Percentiles rank a stretch among this genome's conserved stretches.
These are phyloP conservation scores for Cucurbita ficifolia DNA, from an alignment of 306 rosid species.

Conservation along the genomic window DNA sequence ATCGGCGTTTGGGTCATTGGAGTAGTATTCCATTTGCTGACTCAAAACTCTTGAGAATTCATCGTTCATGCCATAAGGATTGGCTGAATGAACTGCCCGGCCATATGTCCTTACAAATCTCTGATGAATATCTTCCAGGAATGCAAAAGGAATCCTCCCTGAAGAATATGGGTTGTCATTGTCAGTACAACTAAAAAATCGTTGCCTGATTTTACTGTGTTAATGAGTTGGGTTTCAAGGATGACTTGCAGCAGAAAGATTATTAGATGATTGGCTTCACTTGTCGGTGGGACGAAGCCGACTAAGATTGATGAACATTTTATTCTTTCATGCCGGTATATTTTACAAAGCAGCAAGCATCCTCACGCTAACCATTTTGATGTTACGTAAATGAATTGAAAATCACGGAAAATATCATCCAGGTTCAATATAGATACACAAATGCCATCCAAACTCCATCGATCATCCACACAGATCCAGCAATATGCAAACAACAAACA, in stretches of 20 bases:
- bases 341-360: not conserved
- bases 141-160: conserved; percentile 92
- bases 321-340: not conserved
- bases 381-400: not conserved
- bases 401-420: not conserved
- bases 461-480: not conserved
- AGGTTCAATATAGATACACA: not conserved
- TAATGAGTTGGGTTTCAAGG: not conserved
- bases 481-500: not conserved
- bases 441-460: not conserved
- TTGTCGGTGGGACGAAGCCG: not conserved
- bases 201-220: not conserved
- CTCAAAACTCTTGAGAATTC: conserved; percentile 88
- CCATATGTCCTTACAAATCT: conserved; percentile 79
- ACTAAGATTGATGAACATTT: not conserved
- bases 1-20: conserved; percentile 95
- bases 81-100: conserved; percentile 71
- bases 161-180: not conserved
- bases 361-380: not conserved
- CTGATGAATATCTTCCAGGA: conserved; percentile 92
- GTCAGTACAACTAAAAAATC: not conserved
- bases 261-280: not conserved
- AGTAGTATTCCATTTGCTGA: conserved; percentile 81
- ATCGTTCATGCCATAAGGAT: conserved; percentile 85
- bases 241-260: not conserved